Conservation (phyloP, 257 asterid species). For the Nicotiana otophora region DNA sequence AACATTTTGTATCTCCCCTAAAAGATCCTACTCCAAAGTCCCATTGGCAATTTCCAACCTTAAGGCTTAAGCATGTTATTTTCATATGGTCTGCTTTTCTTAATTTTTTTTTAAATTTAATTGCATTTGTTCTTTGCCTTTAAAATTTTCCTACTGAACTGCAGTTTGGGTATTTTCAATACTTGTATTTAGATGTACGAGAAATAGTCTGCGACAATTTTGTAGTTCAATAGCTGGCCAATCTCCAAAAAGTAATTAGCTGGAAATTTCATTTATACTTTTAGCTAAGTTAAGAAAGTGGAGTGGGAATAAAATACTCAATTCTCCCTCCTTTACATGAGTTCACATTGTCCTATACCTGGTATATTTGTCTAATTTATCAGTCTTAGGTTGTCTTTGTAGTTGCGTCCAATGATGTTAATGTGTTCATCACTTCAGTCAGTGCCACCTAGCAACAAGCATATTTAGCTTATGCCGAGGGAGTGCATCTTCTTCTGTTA, state of each 20-base stretch:
- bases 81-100: not conserved
- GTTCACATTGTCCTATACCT: not conserved
- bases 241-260: not conserved
- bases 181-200: not conserved
- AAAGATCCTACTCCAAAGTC: not conserved
- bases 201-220: not conserved
- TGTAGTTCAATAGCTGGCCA: not conserved
- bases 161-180: not conserved
- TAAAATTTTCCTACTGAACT: not conserved
- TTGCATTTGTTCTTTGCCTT: not conserved
- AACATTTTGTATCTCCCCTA: not conserved
- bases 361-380: not conserved
- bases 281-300: not conserved
- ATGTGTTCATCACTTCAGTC: not conserved
- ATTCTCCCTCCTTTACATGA: not conserved
- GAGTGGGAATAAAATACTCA: not conserved
- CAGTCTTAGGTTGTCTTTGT: not conserved
- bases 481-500: conserved; percentile 1
- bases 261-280: not conserved
- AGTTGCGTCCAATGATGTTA: not conserved
- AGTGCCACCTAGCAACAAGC: not conserved
- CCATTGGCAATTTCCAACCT: not conserved
- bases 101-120: not conserved
- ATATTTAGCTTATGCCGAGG: not conserved
- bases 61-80: not conserved